phyloP scores from a whole-genome alignment of 192 early-diverging fungal genomes.

The Coemansia sp. region DNA sequence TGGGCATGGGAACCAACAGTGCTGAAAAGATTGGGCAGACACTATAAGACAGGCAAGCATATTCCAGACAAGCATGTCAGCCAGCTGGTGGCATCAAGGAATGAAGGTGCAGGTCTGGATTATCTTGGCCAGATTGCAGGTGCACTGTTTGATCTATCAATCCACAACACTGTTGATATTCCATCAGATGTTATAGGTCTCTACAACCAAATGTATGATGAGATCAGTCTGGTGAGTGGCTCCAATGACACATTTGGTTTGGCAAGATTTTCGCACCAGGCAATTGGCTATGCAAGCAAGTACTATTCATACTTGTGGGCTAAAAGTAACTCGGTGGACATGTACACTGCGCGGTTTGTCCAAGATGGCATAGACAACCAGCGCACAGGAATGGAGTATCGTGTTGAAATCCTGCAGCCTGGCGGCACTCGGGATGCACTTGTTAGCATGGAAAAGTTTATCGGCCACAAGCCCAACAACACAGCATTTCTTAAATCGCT shows the following conservation, averaged over 20 bases:
- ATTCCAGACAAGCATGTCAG: constrained; percentile 68
- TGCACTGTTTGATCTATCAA: constrained; percentile 67
- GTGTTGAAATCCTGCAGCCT: constrained; percentile 17
- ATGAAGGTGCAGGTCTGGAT: constrained; percentile 67
- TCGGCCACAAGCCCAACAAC: constrained; percentile 74
- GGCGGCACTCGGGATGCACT: constrained; percentile 63
- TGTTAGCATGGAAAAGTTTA: constrained; percentile 65
- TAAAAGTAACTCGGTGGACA: constrained; percentile 76
- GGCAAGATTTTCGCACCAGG: constrained; percentile 61
- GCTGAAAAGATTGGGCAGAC: constrained; percentile 56
- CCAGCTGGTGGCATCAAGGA: constrained; percentile 64
- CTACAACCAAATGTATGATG: constrained; percentile 47
- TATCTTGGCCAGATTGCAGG: constrained; percentile 76
- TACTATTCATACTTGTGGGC: constrained; percentile 79
- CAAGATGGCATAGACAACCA: constrained; percentile 51
- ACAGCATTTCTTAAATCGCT: constrained; percentile 75
- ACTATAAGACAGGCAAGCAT: constrained; percentile 64
- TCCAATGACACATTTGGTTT: constrained; percentile 47
- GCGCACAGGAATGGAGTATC: constrained; percentile 19
- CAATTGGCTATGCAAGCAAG: constrained; percentile 67
- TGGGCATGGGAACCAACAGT: constrained; percentile 65
- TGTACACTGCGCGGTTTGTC: constrained; percentile 69
- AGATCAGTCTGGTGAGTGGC: constrained; percentile 28
- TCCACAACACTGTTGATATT: constrained; percentile 63
- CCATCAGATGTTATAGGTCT: constrained; percentile 32